Evolutionary conservation across 257 asterid genomes (phyloP).

Genomic region (Capsicum baccatum): DNA sequence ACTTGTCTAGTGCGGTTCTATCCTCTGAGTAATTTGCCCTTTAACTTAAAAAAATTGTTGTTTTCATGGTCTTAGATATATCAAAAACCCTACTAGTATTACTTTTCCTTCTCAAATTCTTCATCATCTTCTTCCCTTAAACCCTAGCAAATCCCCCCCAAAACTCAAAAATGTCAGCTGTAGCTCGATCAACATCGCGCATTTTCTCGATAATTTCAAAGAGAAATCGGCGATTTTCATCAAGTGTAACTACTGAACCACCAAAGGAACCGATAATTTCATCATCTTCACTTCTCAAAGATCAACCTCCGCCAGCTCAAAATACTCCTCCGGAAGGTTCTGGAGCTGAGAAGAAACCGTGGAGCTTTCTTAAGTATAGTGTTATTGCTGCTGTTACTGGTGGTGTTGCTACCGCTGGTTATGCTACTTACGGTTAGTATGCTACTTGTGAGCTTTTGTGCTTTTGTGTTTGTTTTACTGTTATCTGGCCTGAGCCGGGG

Average conservation of each 20-base stretch:
- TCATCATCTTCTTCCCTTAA: not conserved
- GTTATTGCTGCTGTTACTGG: slow-evolving; percentile 63
- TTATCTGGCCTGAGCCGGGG: too few species aligned
- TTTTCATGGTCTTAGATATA: too few species aligned
- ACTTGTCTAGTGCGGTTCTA: too few species aligned
- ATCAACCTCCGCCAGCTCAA: slow-evolving; percentile 57
- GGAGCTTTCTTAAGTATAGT: slow-evolving; percentile 66
- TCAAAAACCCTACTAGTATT: not conserved
- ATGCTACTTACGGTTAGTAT: slow-evolving; percentile 61
- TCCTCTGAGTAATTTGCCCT: too few species aligned
- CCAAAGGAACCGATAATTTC: slow-evolving; percentile 53
- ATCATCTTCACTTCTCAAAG: slow-evolving; percentile 53
- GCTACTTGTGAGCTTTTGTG: too few species aligned
- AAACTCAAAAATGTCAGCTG: slow-evolving; percentile 50
- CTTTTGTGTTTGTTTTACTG: too few species aligned
- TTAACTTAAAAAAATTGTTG: too few species aligned
- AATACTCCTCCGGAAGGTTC: slow-evolving; percentile 42
- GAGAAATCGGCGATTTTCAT: slow-evolving; percentile 46
- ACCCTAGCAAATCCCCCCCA: slow-evolving; percentile 2
- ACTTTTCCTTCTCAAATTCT: not conserved
- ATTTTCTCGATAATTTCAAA: slow-evolving; percentile 43
- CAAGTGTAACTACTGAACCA: slow-evolving; percentile 46
- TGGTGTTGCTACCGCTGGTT: slow-evolving; percentile 71
- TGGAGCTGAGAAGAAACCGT: slow-evolving; percentile 50
- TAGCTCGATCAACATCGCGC: slow-evolving; percentile 55